Evolutionary conservation across 768 basidiomycete genomes (phyloP).

Genomic region (Tephrocybe sp.): DNA sequence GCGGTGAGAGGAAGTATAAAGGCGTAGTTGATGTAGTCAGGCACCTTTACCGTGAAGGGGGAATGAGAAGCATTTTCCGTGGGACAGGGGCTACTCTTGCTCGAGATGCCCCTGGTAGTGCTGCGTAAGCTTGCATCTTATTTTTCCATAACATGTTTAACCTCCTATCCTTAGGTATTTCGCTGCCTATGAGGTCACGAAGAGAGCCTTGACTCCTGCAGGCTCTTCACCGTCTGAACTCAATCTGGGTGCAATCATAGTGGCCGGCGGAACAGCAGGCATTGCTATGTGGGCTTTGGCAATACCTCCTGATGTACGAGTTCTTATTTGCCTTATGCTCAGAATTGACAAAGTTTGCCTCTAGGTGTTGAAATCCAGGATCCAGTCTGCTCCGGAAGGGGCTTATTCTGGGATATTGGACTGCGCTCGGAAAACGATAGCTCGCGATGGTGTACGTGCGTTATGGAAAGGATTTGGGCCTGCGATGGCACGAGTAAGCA

Average conservation of each 20-base stretch:
- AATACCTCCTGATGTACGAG: conserved; percentile 91
- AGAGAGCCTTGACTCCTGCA: conserved; percentile 79
- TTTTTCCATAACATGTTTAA: conserved; percentile 4
- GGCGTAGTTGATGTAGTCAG: conserved; percentile 90
- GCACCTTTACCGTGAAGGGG: conserved; percentile 92
- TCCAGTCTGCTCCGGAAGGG: conserved; percentile 95
- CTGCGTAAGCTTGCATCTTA: conserved; percentile 62
- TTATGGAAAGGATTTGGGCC: conserved; percentile 98
- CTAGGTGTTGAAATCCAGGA: conserved; percentile 91
- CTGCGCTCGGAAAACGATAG: conserved; percentile 89
- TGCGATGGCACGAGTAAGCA: conserved; percentile 85
- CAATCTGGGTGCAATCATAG: conserved; percentile 80
- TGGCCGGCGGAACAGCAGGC: conserved; percentile 93
- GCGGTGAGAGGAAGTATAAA: conserved; percentile 64
- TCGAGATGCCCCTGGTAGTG: conserved; percentile 94
- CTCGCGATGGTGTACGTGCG: conserved; percentile 79
- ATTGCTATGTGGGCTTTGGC: conserved; percentile 98
- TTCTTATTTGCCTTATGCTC: not conserved
- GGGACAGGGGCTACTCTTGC: conserved; percentile 93
- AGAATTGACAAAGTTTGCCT: not conserved
- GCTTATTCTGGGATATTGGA: conserved; percentile 96
- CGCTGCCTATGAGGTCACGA: conserved; percentile 93
- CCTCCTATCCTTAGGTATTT: conserved; percentile 66
- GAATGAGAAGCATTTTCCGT: conserved; percentile 85
- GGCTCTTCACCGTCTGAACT: conserved; percentile 79